These are phyloP conservation scores for Fusarium sp. DNA, from an alignment of 2,329 filamentous ascomycete genomes.

Conservation along the genomic window DNA sequence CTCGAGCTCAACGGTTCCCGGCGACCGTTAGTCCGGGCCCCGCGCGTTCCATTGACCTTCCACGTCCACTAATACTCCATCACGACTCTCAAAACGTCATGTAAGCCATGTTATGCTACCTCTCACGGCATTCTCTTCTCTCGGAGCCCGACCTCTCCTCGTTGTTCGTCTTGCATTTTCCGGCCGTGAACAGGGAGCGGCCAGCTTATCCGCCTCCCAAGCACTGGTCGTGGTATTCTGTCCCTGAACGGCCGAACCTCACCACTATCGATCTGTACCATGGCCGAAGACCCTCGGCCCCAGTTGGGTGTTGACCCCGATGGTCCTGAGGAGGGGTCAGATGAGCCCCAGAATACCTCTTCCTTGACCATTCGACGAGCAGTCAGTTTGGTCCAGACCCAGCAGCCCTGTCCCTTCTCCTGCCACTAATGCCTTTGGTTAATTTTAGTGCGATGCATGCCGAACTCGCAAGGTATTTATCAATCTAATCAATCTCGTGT, in stretches of 20 bases:
- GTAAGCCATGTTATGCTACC: conserved; percentile 14
- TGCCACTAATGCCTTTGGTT: conserved; percentile 22
- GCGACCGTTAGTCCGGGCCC: conserved; percentile 24
- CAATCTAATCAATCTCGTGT: conserved; percentile 27
- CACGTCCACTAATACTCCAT: not conserved
- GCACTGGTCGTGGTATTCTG: not conserved
- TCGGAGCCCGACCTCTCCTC: conserved; percentile 27
- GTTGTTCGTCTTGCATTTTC: not conserved
- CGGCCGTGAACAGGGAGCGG: no score
- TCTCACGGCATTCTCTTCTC: conserved; percentile 6
- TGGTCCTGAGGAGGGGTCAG: conserved; percentile 37
- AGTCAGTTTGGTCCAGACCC: conserved; percentile 31
- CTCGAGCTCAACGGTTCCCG: not conserved
- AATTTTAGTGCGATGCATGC: conserved; percentile 48
- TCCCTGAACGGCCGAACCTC: conserved; percentile 2
- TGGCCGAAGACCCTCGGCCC: conserved; percentile 31
- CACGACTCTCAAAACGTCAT: conserved; percentile 14
- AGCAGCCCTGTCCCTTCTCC: conserved; percentile 1
- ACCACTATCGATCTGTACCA: not conserved
- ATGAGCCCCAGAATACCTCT: conserved; percentile 35
- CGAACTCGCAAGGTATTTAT: conserved; percentile 48
- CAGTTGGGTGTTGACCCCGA: conserved; percentile 30
- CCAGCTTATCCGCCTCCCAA: not conserved
- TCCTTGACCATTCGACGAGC: conserved; percentile 38
- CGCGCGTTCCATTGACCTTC: conserved; percentile 31